Conservation (phyloP, 2,329 filamentous ascomycete species). For the Esteya vermicola region DNA sequence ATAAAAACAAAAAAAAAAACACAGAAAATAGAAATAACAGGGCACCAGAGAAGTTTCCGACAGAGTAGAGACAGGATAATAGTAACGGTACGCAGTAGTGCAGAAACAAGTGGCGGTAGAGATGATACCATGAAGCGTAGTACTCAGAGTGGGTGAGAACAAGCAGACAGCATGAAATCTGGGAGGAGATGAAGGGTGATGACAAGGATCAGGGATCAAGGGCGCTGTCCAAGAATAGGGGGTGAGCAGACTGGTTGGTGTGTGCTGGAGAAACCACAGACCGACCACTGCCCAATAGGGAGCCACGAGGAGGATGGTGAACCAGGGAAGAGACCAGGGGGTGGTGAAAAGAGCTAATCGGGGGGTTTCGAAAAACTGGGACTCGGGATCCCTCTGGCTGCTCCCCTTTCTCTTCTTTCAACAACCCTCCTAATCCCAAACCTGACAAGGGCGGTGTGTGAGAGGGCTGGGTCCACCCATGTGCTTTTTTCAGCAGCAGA, state of each 20-base stretch:
- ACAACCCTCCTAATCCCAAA: constrained; percentile 7
- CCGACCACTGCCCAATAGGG: constrained; percentile 34
- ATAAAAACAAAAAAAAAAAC: too few relatives aligned
- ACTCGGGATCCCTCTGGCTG: constrained; percentile 5
- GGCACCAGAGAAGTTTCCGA: too few relatives aligned
- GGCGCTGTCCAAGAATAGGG: constrained; percentile 3
- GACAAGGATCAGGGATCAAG: constrained; percentile 6
- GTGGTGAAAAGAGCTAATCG: constrained; percentile 3
- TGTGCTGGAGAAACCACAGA: constrained; percentile 20
- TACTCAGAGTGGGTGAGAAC: not conserved
- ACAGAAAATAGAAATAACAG: too few relatives aligned
- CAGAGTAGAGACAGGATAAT: too few relatives aligned
- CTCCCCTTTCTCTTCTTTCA: not conserved
- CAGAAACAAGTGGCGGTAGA: not conserved
- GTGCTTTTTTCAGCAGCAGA: too few relatives aligned
- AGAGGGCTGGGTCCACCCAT: too few relatives aligned
- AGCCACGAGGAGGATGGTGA: constrained; percentile 29
- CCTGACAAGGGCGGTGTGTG: constrained; percentile 9
- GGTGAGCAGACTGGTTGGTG: constrained; percentile 28
- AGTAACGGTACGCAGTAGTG: too few relatives aligned
- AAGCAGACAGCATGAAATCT: constrained; percentile 7
- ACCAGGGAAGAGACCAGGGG: constrained; percentile 17
- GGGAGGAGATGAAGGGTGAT: constrained; percentile 9
- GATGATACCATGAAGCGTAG: constrained; percentile 2
- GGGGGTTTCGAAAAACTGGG: constrained; percentile 10